Evolutionary conservation across 73 alveolate species (phyloP), one percentile per base, ranked within the genome.

Genomic region (Symbiodinium natans): DNA sequence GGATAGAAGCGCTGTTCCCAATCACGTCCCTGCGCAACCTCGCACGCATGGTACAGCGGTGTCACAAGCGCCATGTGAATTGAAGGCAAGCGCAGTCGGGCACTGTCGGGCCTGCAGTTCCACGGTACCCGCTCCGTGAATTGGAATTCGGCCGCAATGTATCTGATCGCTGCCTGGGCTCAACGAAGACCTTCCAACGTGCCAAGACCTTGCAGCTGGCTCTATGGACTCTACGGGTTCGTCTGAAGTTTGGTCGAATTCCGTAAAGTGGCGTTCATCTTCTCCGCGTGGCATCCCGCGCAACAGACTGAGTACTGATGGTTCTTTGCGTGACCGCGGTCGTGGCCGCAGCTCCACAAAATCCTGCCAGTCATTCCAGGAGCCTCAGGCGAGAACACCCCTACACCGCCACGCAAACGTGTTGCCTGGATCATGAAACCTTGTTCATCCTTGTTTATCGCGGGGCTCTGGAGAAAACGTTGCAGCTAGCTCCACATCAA

Each of bases 211-310:
- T 27, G 38, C 38, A 27, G 83, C 36, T 33, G 34, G 73, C 92
- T 82, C 92, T 41, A 29, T 59, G 73, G 42, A 59, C 73, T 82
- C 92, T 41, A 71, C 73, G 42, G 42, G 92, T 2, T 82, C 42
- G 41, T 82, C 92, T 5, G 73, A n/a, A n/a, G n/a, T n/a, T n/a
- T n/a, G n/a, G n/a, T n/a, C n/a, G n/a, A 52, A 52, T 52, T 52
- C 71, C n/a, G 71, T 29, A 52, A 52, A 52, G 33, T 25, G 36
- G 11, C 80, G 80, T n/a, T 23, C 38, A n/a, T 23, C 80, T 63
- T 63, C 80, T 36, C 1, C 23, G 1, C 9, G 31, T 5, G 13
- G 80, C 21, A 63, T 29, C 36, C 27, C 80, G 80, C 80, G 9
- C 36, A 23, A 17, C 80, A 46, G 59, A 52, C 71, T 29, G 71